phyloP scores from a whole-genome alignment of 108 stramenopile species.

The Nitzschia inconspicua region DNA sequence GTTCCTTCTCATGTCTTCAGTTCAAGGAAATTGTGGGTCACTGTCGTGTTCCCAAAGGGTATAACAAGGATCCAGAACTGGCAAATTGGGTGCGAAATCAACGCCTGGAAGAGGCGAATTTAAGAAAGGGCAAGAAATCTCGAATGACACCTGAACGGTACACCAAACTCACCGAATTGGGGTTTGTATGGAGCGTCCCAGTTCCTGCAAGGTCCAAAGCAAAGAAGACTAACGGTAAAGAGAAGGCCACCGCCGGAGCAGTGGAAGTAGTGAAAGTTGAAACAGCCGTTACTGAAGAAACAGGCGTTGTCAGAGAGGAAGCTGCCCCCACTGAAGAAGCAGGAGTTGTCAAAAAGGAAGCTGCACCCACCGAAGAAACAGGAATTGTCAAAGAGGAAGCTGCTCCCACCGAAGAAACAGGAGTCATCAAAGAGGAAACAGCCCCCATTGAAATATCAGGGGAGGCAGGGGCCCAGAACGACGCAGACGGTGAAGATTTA shows the following conservation, averaged over 20 bases:
- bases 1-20: neutral
- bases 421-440: neutral
- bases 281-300: neutral
- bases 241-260: neutral
- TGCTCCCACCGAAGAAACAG: neutral
- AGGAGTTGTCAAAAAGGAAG: neutral
- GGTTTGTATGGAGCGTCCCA: conserved; percentile 38
- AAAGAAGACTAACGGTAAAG: neutral
- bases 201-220: conserved; percentile 5
- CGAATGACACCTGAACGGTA: conserved; percentile 44
- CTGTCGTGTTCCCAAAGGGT: conserved; percentile 68
- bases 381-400: neutral
- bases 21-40: conserved; percentile 45
- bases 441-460: neutral
- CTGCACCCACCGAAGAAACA: neutral
- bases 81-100: conserved; percentile 75
- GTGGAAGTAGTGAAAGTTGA: neutral
- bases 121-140: conserved; percentile 38
- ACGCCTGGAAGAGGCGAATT: conserved; percentile 50
- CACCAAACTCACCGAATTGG: conserved; percentile 36
- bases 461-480: too few species aligned
- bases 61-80: conserved; percentile 49
- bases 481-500: too few species aligned
- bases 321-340: neutral
- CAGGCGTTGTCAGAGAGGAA: neutral